Conservation (phyloP, 306 rosid species). For the Cicer judaicum region DNA sequence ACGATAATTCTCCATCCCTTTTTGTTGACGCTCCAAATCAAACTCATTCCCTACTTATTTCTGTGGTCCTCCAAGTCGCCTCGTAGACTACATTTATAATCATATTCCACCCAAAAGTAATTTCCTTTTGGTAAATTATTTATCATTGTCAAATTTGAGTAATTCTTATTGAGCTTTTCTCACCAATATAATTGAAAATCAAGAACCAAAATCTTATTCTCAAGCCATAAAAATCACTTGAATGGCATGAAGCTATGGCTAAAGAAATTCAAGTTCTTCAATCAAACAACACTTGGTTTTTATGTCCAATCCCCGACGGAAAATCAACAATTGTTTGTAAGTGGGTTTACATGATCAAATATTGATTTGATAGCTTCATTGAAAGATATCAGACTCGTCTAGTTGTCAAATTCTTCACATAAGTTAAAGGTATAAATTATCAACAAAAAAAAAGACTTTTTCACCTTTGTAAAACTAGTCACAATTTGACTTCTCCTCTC, state of each 20-base stretch:
- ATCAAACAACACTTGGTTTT: not conserved
- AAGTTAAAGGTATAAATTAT: not conserved
- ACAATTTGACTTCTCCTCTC: not conserved
- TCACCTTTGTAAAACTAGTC: not conserved
- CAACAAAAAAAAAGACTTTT: not conserved
- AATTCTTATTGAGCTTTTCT: not conserved
- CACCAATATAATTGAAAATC: not conserved
- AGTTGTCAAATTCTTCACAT: not conserved
- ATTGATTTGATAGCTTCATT: not conserved
- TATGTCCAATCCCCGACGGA: not conserved
- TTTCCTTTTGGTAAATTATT: not conserved
- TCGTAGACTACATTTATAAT: too few species aligned
- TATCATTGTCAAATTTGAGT: not conserved
- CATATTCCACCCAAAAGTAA: not conserved
- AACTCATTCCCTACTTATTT: not conserved
- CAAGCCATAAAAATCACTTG: not conserved
- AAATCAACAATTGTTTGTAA: not conserved
- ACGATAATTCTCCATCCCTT: not conserved
- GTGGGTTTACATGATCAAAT: not conserved
- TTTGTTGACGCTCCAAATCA: not conserved
- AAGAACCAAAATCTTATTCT: not conserved
- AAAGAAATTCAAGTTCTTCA: not conserved
- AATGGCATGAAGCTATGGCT: not conserved
- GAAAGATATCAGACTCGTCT: not conserved
- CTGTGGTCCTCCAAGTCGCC: too few species aligned